A percentile compares a stretch with the other conserved stretches of the same genome.
These are phyloP conservation scores for Rhodamnia argentea DNA, from an alignment of 345 rosid genomes.

Conservation along the genomic window DNA sequence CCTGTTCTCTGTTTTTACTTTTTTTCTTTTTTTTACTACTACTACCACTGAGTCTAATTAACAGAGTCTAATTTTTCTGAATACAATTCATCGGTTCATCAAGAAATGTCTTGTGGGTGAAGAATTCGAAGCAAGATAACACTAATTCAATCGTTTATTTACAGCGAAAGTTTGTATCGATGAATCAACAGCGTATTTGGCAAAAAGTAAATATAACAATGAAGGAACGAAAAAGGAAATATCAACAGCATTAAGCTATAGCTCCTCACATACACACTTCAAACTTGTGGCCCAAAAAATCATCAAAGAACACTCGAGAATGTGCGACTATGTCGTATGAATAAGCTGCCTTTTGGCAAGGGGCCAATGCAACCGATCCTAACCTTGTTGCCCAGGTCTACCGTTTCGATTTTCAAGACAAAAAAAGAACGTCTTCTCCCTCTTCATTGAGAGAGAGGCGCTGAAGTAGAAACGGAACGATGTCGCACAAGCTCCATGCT, in stretches of 20 bases:
- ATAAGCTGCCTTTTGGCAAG: background rate
- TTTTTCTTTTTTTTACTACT: no score
- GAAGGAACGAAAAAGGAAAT: no score
- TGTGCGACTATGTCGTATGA: background rate
- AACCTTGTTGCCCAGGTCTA: background rate
- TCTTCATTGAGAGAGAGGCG: background rate
- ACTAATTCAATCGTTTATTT: background rate
- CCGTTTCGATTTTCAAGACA: background rate
- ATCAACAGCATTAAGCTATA: background rate
- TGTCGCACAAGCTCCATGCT: slow-evolving; percentile 16
- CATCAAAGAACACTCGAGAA: background rate
- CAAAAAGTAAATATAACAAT: background rate
- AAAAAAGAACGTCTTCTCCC: slow-evolving; percentile 3
- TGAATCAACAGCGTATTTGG: background rate
- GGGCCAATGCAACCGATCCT: slow-evolving; percentile 13
- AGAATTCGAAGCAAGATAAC: no score
- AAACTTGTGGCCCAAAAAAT: background rate
- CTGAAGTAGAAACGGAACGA: background rate
- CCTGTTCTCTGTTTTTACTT: no score
- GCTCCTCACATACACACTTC: background rate
- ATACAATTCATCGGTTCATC: background rate
- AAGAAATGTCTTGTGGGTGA: no score
- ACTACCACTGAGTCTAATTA: no score
- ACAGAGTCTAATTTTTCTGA: no score
- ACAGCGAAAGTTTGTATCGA: background rate